phyloP scores from a whole-genome alignment of 2,329 filamentous ascomycete species.

The Exophiala sideris region DNA sequence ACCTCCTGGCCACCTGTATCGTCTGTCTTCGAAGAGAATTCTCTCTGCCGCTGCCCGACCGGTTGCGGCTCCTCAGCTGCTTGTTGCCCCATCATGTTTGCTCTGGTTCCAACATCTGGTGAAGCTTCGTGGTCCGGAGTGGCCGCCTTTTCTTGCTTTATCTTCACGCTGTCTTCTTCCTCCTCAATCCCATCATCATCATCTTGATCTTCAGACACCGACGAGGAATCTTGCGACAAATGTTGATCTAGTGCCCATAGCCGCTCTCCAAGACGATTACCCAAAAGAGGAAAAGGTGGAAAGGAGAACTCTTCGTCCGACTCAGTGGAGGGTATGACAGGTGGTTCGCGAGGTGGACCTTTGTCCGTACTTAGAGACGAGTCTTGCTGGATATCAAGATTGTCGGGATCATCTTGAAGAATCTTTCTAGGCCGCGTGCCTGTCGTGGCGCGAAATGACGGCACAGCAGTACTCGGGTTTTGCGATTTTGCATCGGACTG shows the following conservation, averaged over 20 bases:
- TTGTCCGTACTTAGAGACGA: slow-evolving; percentile 4
- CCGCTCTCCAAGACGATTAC: background rate
- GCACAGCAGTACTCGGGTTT: background rate
- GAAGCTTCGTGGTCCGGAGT: background rate
- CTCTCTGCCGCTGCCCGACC: too few species aligned
- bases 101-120: background rate
- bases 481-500: background rate
- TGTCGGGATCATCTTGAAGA: slow-evolving; percentile 2
- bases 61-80: too few species aligned
- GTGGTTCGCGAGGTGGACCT: background rate
- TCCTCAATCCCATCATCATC: background rate
- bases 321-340: background rate
- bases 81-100: too few species aligned
- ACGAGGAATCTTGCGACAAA: too few species aligned
- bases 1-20: too few species aligned
- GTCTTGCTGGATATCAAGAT: background rate
- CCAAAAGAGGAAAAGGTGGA: background rate
- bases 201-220: slow-evolving; percentile 5
- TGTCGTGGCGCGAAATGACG: slow-evolving; percentile 3
- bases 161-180: background rate
- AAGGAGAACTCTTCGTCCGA: slow-evolving; percentile 5
- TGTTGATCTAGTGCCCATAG: too few species aligned
- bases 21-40: too few species aligned
- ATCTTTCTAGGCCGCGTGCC: background rate
- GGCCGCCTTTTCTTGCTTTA: background rate